Evolutionary conservation across 345 rosid species (phyloP).

Genomic region (Carallia pectinifolia): DNA sequence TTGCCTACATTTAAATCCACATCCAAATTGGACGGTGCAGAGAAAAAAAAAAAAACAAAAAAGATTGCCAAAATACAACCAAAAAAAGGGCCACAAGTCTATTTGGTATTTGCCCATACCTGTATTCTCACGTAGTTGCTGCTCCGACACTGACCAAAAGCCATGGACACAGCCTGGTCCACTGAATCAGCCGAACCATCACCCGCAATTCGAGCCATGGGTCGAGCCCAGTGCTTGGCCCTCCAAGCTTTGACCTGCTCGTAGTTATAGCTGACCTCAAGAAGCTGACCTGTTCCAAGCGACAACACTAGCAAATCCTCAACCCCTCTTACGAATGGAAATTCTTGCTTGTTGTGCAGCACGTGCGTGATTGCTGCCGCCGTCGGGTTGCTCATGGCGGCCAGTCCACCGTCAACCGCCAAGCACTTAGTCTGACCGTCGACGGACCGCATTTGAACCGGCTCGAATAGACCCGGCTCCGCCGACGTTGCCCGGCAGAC

Average conservation of each 20-base stretch:
- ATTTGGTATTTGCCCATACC: constrained; percentile 38
- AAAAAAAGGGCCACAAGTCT: too few species aligned
- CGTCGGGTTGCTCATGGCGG: constrained; percentile 83
- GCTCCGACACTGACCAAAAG: constrained; percentile 74
- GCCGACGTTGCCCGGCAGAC: constrained; percentile 96
- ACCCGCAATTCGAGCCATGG: constrained; percentile 75
- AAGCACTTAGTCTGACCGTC: constrained; percentile 76
- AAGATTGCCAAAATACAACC: neutral
- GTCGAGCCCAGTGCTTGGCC: constrained; percentile 89
- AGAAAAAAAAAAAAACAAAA: too few species aligned
- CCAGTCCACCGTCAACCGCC: constrained; percentile 85
- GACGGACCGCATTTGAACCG: constrained; percentile 62
- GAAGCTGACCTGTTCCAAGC: constrained; percentile 77
- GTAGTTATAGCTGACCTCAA: constrained; percentile 62
- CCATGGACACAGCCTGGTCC: constrained; percentile 95
- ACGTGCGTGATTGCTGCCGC: constrained; percentile 97
- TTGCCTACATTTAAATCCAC: constrained; percentile 6
- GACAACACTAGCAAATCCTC: constrained; percentile 90
- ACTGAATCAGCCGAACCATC: constrained; percentile 85
- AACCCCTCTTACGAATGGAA: constrained; percentile 91
- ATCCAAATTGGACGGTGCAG: neutral
- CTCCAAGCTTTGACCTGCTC: constrained; percentile 75
- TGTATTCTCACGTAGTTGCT: constrained; percentile 84
- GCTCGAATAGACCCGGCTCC: constrained; percentile 72
- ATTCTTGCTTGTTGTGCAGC: constrained; percentile 93